These are phyloP conservation scores for Metroxylon sagu DNA, from an alignment of 176 grass and related monocot species.

Conservation along the genomic window DNA sequence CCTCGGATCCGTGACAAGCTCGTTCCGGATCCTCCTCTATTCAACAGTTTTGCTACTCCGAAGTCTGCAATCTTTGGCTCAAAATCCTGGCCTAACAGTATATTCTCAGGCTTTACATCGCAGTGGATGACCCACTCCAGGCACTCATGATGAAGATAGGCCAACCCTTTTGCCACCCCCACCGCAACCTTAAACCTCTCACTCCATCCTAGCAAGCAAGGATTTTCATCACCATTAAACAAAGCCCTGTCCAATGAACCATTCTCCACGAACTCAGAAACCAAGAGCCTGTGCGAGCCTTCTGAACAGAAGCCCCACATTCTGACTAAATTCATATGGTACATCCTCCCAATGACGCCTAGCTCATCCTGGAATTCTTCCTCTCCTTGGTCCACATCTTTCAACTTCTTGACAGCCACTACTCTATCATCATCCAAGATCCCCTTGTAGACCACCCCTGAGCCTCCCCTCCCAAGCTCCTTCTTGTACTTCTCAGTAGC, in stretches of 20 bases:
- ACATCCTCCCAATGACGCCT: conserved; percentile 17
- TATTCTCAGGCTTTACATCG: conserved; percentile 46
- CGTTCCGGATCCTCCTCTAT: conserved; percentile 9
- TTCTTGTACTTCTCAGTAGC: conserved; percentile 15
- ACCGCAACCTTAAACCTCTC: conserved; percentile 12
- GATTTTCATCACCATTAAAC: not conserved
- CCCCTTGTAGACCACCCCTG: conserved; percentile 22
- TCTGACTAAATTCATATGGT: conserved; percentile 29
- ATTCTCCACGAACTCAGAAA: conserved; percentile 25
- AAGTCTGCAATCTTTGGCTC: conserved; percentile 33
- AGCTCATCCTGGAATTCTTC: conserved; percentile 26
- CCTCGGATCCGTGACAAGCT: conserved; percentile 16
- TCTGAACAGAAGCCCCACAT: conserved; percentile 22
- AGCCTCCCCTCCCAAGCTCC: conserved; percentile 11
- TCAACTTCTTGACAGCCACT: conserved; percentile 17
- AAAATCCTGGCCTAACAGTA: conserved; percentile 23
- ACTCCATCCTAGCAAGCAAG: not conserved
- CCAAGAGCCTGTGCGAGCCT: conserved; percentile 18
- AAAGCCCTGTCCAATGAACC: conserved; percentile 23
- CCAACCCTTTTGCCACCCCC: conserved; percentile 30
- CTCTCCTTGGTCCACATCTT: conserved; percentile 19
- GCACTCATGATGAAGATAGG: conserved; percentile 48
- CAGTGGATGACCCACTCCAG: conserved; percentile 53
- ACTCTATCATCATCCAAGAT: conserved; percentile 14
- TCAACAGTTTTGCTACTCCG: conserved; percentile 11